phyloP scores from a whole-genome alignment of 2,329 filamentous ascomycete species.

The Alternaria sp. region DNA sequence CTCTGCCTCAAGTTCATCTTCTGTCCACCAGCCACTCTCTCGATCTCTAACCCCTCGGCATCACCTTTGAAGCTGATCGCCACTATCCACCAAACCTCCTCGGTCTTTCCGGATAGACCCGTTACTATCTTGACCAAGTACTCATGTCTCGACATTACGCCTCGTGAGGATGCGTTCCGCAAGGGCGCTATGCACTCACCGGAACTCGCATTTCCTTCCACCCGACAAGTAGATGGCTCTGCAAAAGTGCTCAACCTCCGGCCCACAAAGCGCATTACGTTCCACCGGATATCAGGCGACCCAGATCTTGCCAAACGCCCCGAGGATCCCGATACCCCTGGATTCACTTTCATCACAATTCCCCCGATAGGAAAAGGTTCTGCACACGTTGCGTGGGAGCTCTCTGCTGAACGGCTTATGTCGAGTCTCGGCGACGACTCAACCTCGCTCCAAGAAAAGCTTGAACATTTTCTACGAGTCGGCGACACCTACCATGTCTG shows the following conservation, averaged over 20 bases:
- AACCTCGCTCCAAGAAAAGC: slow-evolving; percentile 13
- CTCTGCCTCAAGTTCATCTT: slow-evolving; percentile 14
- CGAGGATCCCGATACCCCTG: slow-evolving; percentile 13
- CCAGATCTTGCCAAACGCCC: slow-evolving; percentile 13
- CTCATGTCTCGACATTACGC: slow-evolving; percentile 17
- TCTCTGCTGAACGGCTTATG: slow-evolving; percentile 11
- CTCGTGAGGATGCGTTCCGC: slow-evolving; percentile 12
- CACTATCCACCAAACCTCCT: slow-evolving; percentile 13
- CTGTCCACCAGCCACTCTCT: slow-evolving; percentile 11
- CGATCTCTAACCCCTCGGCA: slow-evolving; percentile 12
- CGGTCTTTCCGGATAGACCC: slow-evolving; percentile 10
- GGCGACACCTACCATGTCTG: slow-evolving; percentile 13
- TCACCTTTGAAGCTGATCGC: slow-evolving; percentile 17
- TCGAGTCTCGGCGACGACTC: slow-evolving; percentile 10
- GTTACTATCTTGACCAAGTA: slow-evolving; percentile 18
- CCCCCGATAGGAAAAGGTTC: slow-evolving; percentile 11
- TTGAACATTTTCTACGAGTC: slow-evolving; percentile 14
- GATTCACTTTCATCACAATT: slow-evolving; percentile 16
- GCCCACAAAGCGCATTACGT: slow-evolving; percentile 12
- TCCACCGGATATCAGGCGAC: slow-evolving; percentile 12
- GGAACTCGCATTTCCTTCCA: slow-evolving; percentile 9
- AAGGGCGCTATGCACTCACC: slow-evolving; percentile 14
- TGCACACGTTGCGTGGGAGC: slow-evolving; percentile 13
- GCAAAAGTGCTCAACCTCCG: slow-evolving; percentile 14
- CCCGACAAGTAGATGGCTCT: slow-evolving; percentile 12